Percentiles rank a stretch among this genome's conserved stretches.
phyloP scores from a whole-genome alignment of 1,139 yeast species.

The Kodamaea sp. region DNA sequence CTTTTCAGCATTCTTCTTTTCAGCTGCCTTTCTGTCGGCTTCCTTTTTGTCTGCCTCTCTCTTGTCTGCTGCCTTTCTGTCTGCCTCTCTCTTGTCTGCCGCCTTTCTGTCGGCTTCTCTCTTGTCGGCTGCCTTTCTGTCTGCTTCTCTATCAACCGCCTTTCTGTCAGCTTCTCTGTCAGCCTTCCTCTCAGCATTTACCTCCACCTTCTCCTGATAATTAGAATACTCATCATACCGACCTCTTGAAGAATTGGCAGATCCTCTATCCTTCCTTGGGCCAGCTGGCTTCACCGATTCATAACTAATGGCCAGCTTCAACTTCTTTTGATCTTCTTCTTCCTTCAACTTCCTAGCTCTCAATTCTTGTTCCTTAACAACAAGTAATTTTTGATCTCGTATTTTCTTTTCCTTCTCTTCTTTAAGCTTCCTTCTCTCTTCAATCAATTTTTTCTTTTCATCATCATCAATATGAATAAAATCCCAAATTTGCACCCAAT shows the following conservation, averaged over 20 bases:
- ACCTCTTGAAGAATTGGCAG: slow-evolving; percentile 15
- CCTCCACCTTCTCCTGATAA: slow-evolving; percentile 9
- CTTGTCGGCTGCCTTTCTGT: not conserved
- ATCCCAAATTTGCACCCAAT: slow-evolving; percentile 59
- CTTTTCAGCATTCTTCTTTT: slow-evolving; percentile 3
- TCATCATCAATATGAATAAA: slow-evolving; percentile 46
- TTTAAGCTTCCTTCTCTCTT: slow-evolving; percentile 20
- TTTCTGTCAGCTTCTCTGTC: slow-evolving; percentile 1
- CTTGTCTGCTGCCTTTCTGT: not conserved
- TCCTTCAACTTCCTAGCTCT: slow-evolving; percentile 23
- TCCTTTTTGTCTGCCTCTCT: not conserved
- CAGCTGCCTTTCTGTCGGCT: not conserved
- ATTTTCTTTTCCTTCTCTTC: slow-evolving; percentile 14
- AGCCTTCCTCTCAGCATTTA: slow-evolving; percentile 1
- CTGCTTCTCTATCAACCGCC: no score
- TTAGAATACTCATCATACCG: slow-evolving; percentile 28
- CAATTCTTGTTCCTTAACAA: slow-evolving; percentile 12
- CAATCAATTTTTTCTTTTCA: slow-evolving; percentile 21
- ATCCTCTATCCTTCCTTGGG: slow-evolving; percentile 21
- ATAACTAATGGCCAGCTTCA: slow-evolving; percentile 19
- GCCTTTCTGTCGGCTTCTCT: slow-evolving; percentile 2
- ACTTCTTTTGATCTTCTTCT: slow-evolving; percentile 17
- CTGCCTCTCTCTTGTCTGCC: not conserved
- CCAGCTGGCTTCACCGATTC: slow-evolving; percentile 18
- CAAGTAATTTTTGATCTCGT: slow-evolving; percentile 13